Evolutionary conservation across 2,329 filamentous ascomycete genomes (phyloP).

Genomic region (Clarireedia sp.): DNA sequence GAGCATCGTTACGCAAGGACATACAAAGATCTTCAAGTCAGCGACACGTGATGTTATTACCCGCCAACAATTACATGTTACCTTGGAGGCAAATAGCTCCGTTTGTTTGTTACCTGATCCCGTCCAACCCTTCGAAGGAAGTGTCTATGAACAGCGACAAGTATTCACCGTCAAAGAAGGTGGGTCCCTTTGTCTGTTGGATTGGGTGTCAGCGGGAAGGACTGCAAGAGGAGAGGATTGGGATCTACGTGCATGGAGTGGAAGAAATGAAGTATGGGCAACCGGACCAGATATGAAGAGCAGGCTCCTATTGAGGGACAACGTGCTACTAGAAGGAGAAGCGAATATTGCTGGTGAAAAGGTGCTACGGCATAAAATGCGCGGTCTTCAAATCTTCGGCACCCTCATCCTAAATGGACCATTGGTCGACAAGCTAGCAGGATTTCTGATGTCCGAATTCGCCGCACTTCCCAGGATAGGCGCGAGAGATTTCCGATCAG

Average conservation of each 20-base stretch:
- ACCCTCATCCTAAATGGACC: conserved; percentile 77
- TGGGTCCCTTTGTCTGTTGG: conserved; percentile 69
- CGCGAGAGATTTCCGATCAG: conserved; percentile 63
- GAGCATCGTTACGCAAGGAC: conserved; percentile 62
- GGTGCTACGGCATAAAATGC: conserved; percentile 54
- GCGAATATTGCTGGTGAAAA: conserved; percentile 33
- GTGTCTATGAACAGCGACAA: conserved; percentile 78
- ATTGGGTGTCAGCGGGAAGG: conserved; percentile 91
- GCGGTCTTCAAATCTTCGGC: conserved; percentile 68
- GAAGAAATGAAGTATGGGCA: conserved; percentile 81
- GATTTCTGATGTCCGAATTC: conserved; percentile 76
- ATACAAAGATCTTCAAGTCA: conserved; percentile 94
- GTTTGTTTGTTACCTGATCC: conserved; percentile 78
- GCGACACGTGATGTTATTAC: conserved; percentile 46
- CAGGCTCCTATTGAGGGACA: conserved; percentile 75
- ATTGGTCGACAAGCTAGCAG: conserved; percentile 55
- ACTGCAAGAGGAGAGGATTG: conserved; percentile 81
- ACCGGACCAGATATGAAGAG: conserved; percentile 32
- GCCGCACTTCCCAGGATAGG: conserved; percentile 72
- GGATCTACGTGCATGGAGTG: conserved; percentile 71
- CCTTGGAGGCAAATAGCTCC: conserved; percentile 42
- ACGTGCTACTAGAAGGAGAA: conserved; percentile 62
- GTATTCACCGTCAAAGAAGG: conserved; percentile 55
- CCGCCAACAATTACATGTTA: conserved; percentile 46
- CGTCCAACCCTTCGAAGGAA: conserved; percentile 80